Conservation (phyloP, 2,329 filamentous ascomycete genomes). For the Zasmidium citrigriseum region DNA sequence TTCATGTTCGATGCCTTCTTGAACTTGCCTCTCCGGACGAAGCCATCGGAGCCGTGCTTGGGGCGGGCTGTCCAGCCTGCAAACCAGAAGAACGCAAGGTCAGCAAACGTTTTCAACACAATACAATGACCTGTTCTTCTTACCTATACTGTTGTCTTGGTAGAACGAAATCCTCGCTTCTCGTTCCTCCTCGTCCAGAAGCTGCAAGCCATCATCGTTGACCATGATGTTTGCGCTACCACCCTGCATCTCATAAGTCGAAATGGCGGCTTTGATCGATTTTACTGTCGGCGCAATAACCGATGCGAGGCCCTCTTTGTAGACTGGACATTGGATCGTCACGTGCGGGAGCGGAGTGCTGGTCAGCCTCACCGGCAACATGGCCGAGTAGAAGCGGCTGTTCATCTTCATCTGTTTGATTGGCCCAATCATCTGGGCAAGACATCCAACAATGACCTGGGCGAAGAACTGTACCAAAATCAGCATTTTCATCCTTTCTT, state of each 20-base stretch:
- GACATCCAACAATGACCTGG: slow-evolving; percentile 74
- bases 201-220: slow-evolving; percentile 73
- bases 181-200: slow-evolving; percentile 55
- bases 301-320: slow-evolving; percentile 75
- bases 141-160: slow-evolving; percentile 52
- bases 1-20: slow-evolving; percentile 76
- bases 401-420: slow-evolving; percentile 70
- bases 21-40: slow-evolving; percentile 63
- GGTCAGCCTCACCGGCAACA: slow-evolving; percentile 64
- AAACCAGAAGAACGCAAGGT: no score
- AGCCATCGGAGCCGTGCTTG: slow-evolving; percentile 53
- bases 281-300: slow-evolving; percentile 78
- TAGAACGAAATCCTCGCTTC: slow-evolving; percentile 50
- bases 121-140: no score
- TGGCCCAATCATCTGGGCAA: slow-evolving; percentile 75
- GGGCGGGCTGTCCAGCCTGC: slow-evolving; percentile 54
- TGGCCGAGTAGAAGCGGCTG: slow-evolving; percentile 79
- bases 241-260: slow-evolving; percentile 74
- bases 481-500: neutral
- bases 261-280: slow-evolving; percentile 76
- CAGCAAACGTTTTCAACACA: no score
- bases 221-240: slow-evolving; percentile 78
- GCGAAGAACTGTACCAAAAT: slow-evolving; percentile 62
- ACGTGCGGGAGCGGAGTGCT: slow-evolving; percentile 64
- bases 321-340: slow-evolving; percentile 79